A percentile compares a stretch with the other conserved stretches of the same genome.
Evolutionary conservation across 208 protist genomes (phyloP).

Genomic region (Endotrypanum monterogeii): DNA sequence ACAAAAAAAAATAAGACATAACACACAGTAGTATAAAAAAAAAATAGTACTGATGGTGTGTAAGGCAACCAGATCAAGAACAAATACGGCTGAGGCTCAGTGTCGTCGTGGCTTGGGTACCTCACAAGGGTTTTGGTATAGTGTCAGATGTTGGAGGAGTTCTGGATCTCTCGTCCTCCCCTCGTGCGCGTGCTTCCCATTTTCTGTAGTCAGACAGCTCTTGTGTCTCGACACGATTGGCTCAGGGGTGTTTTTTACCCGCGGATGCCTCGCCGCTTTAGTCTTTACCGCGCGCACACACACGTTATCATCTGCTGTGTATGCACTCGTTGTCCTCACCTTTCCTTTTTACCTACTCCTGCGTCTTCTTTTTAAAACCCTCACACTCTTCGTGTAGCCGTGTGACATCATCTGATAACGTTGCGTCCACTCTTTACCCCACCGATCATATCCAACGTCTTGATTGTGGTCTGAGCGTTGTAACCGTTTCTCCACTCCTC

Average conservation of each 20-base stretch:
- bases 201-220: neutral
- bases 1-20: conserved; percentile 9
- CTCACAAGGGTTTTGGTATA: neutral
- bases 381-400: neutral
- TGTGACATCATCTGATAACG: neutral
- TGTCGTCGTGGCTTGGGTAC: neutral
- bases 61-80: too few species aligned
- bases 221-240: neutral
- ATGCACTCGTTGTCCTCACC: conserved; percentile 6
- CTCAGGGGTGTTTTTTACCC: neutral
- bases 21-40: neutral
- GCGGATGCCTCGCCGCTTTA: neutral
- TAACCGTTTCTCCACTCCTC: neutral
- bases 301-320: neutral
- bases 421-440: neutral
- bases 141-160: neutral
- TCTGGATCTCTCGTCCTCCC: neutral
- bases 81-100: neutral
- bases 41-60: too few species aligned
- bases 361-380: conserved; percentile 1
- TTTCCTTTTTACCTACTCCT: neutral
- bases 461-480: neutral
- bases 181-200: neutral
- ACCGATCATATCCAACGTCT: neutral
- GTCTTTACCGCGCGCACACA: neutral